Base-by-base conservation (phyloP, 2,329 filamentous ascomycete species). In the Didymella pinodella region DNA sequence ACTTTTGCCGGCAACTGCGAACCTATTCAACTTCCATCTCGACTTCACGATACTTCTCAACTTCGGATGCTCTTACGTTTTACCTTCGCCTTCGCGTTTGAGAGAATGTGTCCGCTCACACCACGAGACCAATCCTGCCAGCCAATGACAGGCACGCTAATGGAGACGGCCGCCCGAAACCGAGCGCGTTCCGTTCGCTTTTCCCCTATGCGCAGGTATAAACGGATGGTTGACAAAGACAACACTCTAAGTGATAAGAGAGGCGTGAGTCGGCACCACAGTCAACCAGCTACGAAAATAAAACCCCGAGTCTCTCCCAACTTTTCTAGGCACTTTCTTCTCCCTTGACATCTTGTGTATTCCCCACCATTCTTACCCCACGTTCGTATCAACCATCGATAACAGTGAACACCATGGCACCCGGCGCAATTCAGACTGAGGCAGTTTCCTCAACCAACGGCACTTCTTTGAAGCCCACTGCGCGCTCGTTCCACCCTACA, bases 401-500 rank as follows among this genome's bases (percentile, higher is more conserved):
- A 47, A 58, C 54, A 59, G 41, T 59, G 44, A 32, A 48, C 43
- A 74, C 34, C 65, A 76, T 76, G 75, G 72, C 75, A 58, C 74
- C 74, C 47, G 69, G 74, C 65, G 67, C 73, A 63, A 64, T 76
- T 43, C 69, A 73, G 32, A 67, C 65, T 57, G 67, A 69, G 49
- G 61, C 58, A 44, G 41, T 65, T 6, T 44, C 66, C 47, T 64
- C 67, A 11, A 61, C 60, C 64, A 75, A 74, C 58, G 67, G 65
- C 54, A 72, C 71, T 20, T 48, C 65, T 7, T 54, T 77, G 59
- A 77, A 77, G 67, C 65, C 75, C 20, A 77, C 75, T 22, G 75
- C 75, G n/a, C 74, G 71, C 59, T 63, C 74, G 2, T 77, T 77
- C 63, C 70, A 77, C 56, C 75, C 75, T 18, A 68, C 74, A 18